phyloP scores from a whole-genome alignment of 306 rosid species.

The Vigna reflexopilosa region DNA sequence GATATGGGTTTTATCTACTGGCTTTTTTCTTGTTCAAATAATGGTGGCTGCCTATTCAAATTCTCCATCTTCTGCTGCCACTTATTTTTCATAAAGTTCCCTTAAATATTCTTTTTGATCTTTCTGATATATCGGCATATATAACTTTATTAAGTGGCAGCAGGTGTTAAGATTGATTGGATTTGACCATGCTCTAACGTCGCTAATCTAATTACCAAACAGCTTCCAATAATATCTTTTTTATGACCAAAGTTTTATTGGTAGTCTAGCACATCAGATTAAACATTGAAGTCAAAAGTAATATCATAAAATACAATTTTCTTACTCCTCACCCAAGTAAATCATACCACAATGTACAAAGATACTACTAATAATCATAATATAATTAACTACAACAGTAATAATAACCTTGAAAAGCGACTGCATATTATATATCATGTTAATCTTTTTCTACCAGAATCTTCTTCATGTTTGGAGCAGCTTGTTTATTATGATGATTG shows the following conservation, averaged over 20 bases:
- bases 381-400: too few relatives aligned
- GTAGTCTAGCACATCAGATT: background rate
- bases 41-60: constrained; percentile 39
- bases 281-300: background rate
- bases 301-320: too few relatives aligned
- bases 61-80: constrained; percentile 39
- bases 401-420: too few relatives aligned
- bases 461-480: background rate
- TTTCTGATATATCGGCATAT: constrained; percentile 20
- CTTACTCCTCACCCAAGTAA: background rate
- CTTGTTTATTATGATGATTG: too few relatives aligned
- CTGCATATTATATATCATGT: too few relatives aligned
- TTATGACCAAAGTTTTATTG: background rate
- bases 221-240: too few relatives aligned
- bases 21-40: constrained; percentile 34
- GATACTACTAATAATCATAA: too few relatives aligned
- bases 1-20: constrained; percentile 45
- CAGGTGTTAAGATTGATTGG: constrained; percentile 34
- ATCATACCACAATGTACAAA: background rate
- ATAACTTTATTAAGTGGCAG: constrained; percentile 42
- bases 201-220: background rate
- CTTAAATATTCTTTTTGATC: constrained; percentile 40
- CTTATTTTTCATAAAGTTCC: constrained; percentile 45
- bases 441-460: background rate
- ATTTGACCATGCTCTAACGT: constrained; percentile 24